Base-by-base conservation (phyloP, 2,329 filamentous ascomycete species). In the Talaromyces sp. region DNA sequence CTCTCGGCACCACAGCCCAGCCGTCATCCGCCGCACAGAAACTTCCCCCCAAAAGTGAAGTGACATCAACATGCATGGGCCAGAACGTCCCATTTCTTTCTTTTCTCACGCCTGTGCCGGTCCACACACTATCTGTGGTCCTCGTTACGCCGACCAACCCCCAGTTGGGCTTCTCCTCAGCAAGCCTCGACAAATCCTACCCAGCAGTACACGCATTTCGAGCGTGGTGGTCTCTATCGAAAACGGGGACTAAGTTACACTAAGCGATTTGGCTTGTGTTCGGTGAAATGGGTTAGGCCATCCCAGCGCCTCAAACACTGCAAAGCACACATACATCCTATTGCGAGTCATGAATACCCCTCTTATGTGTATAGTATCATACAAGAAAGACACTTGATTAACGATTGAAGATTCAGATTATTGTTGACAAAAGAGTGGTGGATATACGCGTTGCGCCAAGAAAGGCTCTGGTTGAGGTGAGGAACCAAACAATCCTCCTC, bases 11-110 rank as follows among this genome's bases (percentile, higher is more conserved):
- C 25, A 54, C 17, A 62, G 60, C 60, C 60, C 54, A 62, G 27
- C 19, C 60, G 47, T 52, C 60, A 52, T 62, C 47, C 25, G 35
- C 49, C 49, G 35, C 61, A 33, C 22, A 62, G 39, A 43, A 33
- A 45, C 2, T 22, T 37, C 41, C 35, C 37, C 58, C 50, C 19
- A 54, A 37, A 22, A 37, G 52, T 25, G 33, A 33, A 58, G 58
- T 66, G 59, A 66, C 64, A 66, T 66, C 64, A 66, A 52, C 64
- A 37, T 57, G 64, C 64, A 50, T 66, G 49, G 59, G 52, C 64
- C 60, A 66, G 64, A 66, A 50, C 64, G 58, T 37, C n/a, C 64
- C 33, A 52, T 62, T 60, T 45, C n/a, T 33, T 35, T 43, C 15
- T 27, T n/a, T 58, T 43, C 56, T 33, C 41, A 39, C 49, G 43